These are phyloP conservation scores for Apiotrichum mycotoxinovorans DNA, from an alignment of 1,284 basidiomycete genomes.

Conservation along the genomic window DNA sequence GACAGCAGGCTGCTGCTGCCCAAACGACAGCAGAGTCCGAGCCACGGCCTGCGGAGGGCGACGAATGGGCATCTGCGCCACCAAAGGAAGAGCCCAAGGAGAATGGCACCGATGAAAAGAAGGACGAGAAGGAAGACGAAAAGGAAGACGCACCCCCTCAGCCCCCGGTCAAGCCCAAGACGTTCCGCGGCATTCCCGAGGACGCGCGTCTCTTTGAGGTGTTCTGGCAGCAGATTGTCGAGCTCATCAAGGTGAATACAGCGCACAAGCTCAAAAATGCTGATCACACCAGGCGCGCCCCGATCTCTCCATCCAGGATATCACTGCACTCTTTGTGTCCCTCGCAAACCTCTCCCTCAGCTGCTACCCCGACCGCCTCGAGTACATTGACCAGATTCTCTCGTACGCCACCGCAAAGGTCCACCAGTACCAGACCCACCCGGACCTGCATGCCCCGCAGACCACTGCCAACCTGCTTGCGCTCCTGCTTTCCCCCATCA, in stretches of 20 bases:
- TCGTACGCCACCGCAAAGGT: slow-evolving; percentile 81
- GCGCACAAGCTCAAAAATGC: too few relatives aligned
- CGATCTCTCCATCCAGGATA: slow-evolving; percentile 89
- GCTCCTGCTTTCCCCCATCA: slow-evolving; percentile 83
- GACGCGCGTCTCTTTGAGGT: slow-evolving; percentile 91
- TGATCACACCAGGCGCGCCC: slow-evolving; percentile 68
- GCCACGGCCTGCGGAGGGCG: slow-evolving; percentile 36
- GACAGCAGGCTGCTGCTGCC: slow-evolving; percentile 50
- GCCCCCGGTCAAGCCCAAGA: slow-evolving; percentile 40
- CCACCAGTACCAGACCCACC: slow-evolving; percentile 73
- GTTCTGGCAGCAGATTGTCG: slow-evolving; percentile 97
- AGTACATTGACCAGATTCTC: slow-evolving; percentile 92
- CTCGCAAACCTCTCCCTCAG: slow-evolving; percentile 86
- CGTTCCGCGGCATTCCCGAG: slow-evolving; percentile 86
- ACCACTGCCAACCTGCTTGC: slow-evolving; percentile 85
- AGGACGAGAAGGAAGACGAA: slow-evolving; percentile 18
- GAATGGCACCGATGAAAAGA: background rate
- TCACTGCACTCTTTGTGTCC: slow-evolving; percentile 88
- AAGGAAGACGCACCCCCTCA: slow-evolving; percentile 13
- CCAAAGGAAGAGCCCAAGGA: background rate
- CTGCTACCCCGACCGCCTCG: slow-evolving; percentile 89
- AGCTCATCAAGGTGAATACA: slow-evolving; percentile 76
- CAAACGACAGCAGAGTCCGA: background rate
- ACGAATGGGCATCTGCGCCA: slow-evolving; percentile 34
- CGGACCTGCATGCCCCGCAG: slow-evolving; percentile 79